Conservation (phyloP, 768 basidiomycete species). For the Lepiota brunneoincarnata region DNA sequence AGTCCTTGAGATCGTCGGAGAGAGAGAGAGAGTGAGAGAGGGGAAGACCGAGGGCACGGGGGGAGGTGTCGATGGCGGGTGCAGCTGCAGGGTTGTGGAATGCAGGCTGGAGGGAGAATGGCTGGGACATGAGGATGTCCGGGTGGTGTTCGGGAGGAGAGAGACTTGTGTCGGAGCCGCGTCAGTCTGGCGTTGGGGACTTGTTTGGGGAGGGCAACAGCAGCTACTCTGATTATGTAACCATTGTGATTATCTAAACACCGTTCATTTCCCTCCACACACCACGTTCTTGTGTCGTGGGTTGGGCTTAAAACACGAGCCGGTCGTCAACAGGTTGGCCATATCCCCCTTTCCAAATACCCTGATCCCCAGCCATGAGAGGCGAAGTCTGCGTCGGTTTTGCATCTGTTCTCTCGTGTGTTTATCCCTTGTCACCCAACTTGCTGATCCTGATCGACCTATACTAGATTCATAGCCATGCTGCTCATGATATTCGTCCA, state of each 20-base stretch:
- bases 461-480: slow-evolving; percentile 43
- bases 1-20: slow-evolving; percentile 19
- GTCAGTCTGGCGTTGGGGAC: slow-evolving; percentile 1
- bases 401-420: slow-evolving; percentile 72
- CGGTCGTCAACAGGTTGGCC: slow-evolving; percentile 15
- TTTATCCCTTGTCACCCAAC: slow-evolving; percentile 18
- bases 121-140: slow-evolving; percentile 16
- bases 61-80: slow-evolving; percentile 30
- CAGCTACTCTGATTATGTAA: slow-evolving; percentile 7
- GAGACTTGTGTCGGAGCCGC: slow-evolving; percentile 6
- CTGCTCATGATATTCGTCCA: slow-evolving; percentile 78
- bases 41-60: slow-evolving; percentile 27
- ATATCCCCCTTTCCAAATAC: slow-evolving; percentile 16
- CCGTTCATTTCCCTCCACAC: neutral
- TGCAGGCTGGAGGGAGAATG: slow-evolving; percentile 22
- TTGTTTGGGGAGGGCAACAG: slow-evolving; percentile 5
- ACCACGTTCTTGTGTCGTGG: slow-evolving; percentile 32
- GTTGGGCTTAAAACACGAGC: slow-evolving; percentile 14
- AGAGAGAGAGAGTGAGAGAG: slow-evolving; percentile 26
- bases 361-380: slow-evolving; percentile 41
- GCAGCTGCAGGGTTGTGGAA: slow-evolving; percentile 21
- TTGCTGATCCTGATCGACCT: slow-evolving; percentile 20
- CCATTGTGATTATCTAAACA: slow-evolving; percentile 1
- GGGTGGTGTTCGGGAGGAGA: slow-evolving; percentile 12
- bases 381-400: slow-evolving; percentile 76